phyloP scores from a whole-genome alignment of 148 eudicot genomes.

The Rhododendron vialii region DNA sequence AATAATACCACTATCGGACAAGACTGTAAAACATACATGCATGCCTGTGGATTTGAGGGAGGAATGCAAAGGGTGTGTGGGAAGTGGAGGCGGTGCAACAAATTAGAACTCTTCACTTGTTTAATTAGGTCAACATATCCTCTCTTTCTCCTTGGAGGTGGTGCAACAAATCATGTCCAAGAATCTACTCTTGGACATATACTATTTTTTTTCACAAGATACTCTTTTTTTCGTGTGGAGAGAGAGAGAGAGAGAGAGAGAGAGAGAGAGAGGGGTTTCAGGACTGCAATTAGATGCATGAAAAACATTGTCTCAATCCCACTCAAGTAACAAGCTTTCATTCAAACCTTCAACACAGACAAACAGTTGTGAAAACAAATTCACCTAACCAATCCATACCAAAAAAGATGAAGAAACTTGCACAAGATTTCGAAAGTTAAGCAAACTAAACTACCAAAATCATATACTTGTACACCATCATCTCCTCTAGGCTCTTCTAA shows the following conservation, averaged over 20 bases:
- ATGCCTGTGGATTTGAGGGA: background rate
- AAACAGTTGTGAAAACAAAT: background rate
- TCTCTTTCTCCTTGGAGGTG: background rate
- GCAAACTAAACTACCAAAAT: background rate
- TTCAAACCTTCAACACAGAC: background rate
- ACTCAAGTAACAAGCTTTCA: background rate
- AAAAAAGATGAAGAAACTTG: background rate
- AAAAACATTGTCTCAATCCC: background rate
- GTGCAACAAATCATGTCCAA: background rate
- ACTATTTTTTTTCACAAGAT: background rate
- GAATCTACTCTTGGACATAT: background rate
- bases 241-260: too few relatives aligned
- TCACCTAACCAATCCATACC: background rate
- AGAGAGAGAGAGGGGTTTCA: too few relatives aligned
- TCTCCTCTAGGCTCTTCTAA: background rate
- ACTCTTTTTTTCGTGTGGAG: too few relatives aligned
- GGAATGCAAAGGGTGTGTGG: background rate
- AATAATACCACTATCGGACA: background rate
- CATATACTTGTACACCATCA: constrained; percentile 12
- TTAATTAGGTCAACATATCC: background rate
- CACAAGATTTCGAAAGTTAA: background rate
- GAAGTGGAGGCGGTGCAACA: background rate
- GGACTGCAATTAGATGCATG: too few relatives aligned
- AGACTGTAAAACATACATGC: background rate
- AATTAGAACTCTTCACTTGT: background rate